Evolutionary conservation across 345 rosid genomes (phyloP), one percentile per base, ranked within the genome.

Genomic region (Populus ilicifolia): DNA sequence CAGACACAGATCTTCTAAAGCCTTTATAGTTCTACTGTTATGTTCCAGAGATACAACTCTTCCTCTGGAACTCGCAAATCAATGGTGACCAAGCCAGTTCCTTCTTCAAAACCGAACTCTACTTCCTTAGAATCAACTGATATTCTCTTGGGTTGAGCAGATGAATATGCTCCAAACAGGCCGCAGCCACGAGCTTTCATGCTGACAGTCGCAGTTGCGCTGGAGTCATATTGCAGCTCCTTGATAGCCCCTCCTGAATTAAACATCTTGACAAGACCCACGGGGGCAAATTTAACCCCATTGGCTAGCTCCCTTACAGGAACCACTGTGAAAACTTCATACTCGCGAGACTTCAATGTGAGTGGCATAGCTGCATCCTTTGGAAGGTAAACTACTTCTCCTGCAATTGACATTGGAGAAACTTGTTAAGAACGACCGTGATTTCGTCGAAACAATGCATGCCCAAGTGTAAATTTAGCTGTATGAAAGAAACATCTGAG

Each of bases 231-330:
- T 27, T 71, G 81, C 77, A 86, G 44, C 63, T 79, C 88, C 79
- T 81, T 83, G 71, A 88, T 80, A 36, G 90, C 94, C 67, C 90
- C 93, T 27, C 93, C 89, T 12, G 90, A 84, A 62, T 87, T 90
- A 86, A 88, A 87, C 91, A 88, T 90, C 85, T 87, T 80, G 65
- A 80, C 9, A 14, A 90, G 83, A 71, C 89, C 91, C 3, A 90
- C 79, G 13, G 90, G 87, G 29, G 89, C 87, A 62, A 90, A 84
- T 50, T 21, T 80, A 52, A 74, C 80, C 61, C 89, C 90, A 23
- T 70, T 70, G 30, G 75, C 52, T 17, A 87, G 36, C 71, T 83
- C 88, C 83, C 85, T 87, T 13, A 85, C 87, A 1, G 95, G 93
- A 74, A 73, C 87, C 36, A 90, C 87, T 0, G 95, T 87, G 77